These are phyloP conservation scores for Fusarium newnesense DNA, from an alignment of 2,329 filamentous ascomycete species.

Conservation along the genomic window DNA sequence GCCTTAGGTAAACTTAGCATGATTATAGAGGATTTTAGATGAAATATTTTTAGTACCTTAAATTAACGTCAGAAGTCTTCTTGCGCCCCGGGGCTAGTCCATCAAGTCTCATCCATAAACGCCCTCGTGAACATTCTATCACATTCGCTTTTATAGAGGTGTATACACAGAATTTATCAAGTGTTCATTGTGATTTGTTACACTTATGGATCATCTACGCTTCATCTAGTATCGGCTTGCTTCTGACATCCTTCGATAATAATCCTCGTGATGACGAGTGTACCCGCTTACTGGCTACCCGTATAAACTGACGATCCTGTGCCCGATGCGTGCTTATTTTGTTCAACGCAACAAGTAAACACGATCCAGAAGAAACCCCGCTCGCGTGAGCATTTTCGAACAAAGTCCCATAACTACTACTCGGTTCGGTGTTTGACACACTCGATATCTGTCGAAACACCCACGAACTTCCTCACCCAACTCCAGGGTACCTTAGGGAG, in stretches of 20 bases:
- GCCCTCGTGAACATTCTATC: conserved; percentile 22
- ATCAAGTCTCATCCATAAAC: not conserved
- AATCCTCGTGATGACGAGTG: conserved; percentile 8
- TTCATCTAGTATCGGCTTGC: not conserved
- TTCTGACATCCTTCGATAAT: not conserved
- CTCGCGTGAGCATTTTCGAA: conserved; percentile 22
- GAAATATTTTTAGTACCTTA: too few species aligned
- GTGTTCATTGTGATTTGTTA: not conserved
- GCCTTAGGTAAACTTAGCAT: too few species aligned
- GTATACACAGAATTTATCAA: not conserved
- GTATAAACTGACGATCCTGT: not conserved
- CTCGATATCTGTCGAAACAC: not conserved
- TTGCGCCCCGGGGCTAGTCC: not conserved
- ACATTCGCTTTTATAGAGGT: conserved; percentile 1
- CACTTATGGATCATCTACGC: not conserved
- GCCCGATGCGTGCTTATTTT: not conserved
- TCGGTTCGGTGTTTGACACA: not conserved
- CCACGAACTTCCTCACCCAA: not conserved
- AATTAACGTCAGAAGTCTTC: too few species aligned
- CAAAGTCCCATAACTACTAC: not conserved
- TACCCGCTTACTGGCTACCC: not conserved
- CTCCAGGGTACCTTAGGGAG: not conserved
- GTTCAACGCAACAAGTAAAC: not conserved
- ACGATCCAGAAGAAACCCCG: not conserved
- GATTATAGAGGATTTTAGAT: too few species aligned